Evolutionary conservation across 2,329 filamentous ascomycete species (phyloP), one percentile per base, ranked within the genome.

Genomic region (Alternaria sp.): DNA sequence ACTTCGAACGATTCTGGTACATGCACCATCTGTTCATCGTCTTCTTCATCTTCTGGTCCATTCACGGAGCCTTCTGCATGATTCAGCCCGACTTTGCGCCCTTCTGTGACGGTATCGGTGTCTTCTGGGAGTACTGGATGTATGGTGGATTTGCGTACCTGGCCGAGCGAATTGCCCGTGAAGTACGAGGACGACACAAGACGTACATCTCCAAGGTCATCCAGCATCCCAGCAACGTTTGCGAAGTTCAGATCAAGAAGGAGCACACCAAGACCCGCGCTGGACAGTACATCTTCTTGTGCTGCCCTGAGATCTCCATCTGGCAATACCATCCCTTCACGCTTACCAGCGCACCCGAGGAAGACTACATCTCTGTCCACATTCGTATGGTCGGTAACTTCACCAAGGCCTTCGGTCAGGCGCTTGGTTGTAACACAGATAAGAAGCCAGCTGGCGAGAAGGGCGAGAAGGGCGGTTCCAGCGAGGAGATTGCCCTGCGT

Each of bases 281-380:
- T 20, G 93, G 93, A 55, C 92, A 86, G 86, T 96, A 96, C 82
- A 95, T 96, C 73, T 95, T 95, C 83, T 86, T 96, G 71, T 95
- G 91, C 84, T 96, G 92, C 78, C 93, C 93, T 1, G 92, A 93
- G 69, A 89, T 96, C 15, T 95, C 92, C 1, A 85, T 96, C 49
- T 96, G 92, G 92, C 92, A 96, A 81, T 95, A 96, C 77, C 92
- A 95, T 72, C 92, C 92, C 1, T 96, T 96, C 79, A 95, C 92
- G 2, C 84, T 96, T 53, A 96, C 93, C 12, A 94, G 91, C 66
- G 93, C 93, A 1, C 92, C 93, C 4, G 93, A 96, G 81, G 93
- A 96, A 82, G 92, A 96, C 79, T 95, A 95, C 80, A 94, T 96
- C 70, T 95, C 92, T 2, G 89, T 96, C 43, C 93, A 96, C 80